Base-by-base conservation (phyloP, 352 stramenopile genomes). In the Phytophthora ohioensis region DNA sequence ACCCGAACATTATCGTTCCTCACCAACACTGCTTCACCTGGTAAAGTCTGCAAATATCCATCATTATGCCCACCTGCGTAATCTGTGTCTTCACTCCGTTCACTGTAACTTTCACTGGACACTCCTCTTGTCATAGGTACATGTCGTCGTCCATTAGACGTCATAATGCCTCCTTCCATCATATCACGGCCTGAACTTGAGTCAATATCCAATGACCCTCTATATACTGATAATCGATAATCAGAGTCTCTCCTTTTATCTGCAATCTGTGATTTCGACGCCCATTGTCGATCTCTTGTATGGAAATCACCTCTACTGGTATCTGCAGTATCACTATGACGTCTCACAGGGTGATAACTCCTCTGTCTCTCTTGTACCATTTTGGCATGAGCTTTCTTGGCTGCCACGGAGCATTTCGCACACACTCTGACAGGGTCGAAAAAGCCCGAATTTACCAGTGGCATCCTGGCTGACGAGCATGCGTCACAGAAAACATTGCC, bases 401-500 rank as follows among this genome's bases (percentile, higher is more conserved):
- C 87, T 1, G 87, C 88, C 8, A 89, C 68, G 15, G 75, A 91
- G 69, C 88, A 96, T 56, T 92, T 92, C 21, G 84, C 84, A 57
- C 88, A 96, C n/a, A 96, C 88, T 11, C 88, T 74, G 7, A 95
- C 88, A 11, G 88, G 88, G 5, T 80, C 82, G 57, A 84, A 78
- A 71, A 93, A 91, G 2, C 83, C 86, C 0, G 85, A 82, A 2
- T 82, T 73, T 1, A 92, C 78, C 31, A 97, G 66, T 27, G 89
- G 83, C 64, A 97, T 95, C n/a, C 92, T 72, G 5, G 80, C 68
- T 4, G 87, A 93, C 6, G 88, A 90, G 69, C 94, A 98, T 12
- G 83, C 73, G 52, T 97, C 90, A 72, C 94, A 98, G 67, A 98
- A 97, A 8, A 98, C 81, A 43, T 93, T 92, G 5, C 94, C 93